These are phyloP conservation scores for Pyrenochaeta sp. DNA, from an alignment of 2,329 filamentous ascomycete genomes.

Conservation along the genomic window DNA sequence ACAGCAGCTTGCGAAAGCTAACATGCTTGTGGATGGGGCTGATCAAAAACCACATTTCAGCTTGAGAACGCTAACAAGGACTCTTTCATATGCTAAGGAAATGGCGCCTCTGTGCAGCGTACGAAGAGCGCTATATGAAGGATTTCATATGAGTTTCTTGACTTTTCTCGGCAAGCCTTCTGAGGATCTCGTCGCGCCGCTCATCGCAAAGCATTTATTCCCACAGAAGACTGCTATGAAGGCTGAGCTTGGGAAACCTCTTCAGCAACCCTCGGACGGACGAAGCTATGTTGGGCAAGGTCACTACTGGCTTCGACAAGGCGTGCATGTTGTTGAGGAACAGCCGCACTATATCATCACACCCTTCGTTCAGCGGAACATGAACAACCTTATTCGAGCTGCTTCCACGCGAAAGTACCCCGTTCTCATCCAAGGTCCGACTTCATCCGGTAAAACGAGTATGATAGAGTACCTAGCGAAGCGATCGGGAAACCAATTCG, in stretches of 20 bases:
- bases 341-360: constrained; percentile 96
- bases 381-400: constrained; percentile 92
- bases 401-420: constrained; percentile 92
- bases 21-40: constrained; percentile 89
- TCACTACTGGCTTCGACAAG: constrained; percentile 90
- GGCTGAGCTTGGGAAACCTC: constrained; percentile 78
- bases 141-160: constrained; percentile 97
- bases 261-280: constrained; percentile 79
- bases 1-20: constrained; percentile 80
- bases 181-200: constrained; percentile 77
- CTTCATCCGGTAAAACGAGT: constrained; percentile 96
- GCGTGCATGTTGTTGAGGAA: constrained; percentile 70
- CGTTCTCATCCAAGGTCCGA: constrained; percentile 94
- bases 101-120: constrained; percentile 86
- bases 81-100: constrained; percentile 85
- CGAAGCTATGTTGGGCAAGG: constrained; percentile 83
- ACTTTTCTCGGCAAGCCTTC: constrained; percentile 86
- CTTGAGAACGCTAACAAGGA: constrained; percentile 89
- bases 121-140: constrained; percentile 87
- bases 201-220: constrained; percentile 83
- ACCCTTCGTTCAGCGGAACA: constrained; percentile 90
- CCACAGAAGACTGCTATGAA: constrained; percentile 73
- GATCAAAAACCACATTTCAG: constrained; percentile 98
- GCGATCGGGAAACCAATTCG: constrained; percentile 94
- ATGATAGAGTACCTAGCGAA: constrained; percentile 99